A percentile compares a stretch with the other conserved stretches of the same genome.
These are phyloP conservation scores for Phlyctochytrium planicorne DNA, from an alignment of 192 early-diverging fungal genomes.

Conservation along the genomic window DNA sequence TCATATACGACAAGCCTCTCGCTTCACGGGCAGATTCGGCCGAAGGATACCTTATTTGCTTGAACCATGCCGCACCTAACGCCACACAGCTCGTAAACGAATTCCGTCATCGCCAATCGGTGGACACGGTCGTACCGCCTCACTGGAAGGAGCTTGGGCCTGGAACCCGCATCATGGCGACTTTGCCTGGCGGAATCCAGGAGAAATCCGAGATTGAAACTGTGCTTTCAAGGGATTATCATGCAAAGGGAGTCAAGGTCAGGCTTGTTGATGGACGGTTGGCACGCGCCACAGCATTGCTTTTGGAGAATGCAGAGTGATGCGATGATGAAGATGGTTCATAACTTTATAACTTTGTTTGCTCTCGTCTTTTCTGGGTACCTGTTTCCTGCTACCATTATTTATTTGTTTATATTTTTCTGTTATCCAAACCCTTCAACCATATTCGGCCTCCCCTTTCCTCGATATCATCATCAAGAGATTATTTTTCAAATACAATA, in stretches of 20 bases:
- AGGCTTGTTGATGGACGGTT: conserved; percentile 19
- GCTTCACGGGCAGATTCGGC: conserved; percentile 68
- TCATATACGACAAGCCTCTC: conserved; percentile 66
- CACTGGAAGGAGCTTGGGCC: conserved; percentile 19
- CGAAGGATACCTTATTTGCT: conserved; percentile 70
- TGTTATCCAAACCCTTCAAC: too few relatives aligned
- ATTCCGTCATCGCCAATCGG: background rate
- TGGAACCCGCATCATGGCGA: conserved; percentile 10
- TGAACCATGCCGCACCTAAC: conserved; percentile 13
- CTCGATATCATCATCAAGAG: too few relatives aligned
- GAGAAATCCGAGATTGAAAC: conserved; percentile 20
- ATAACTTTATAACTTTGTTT: too few relatives aligned
- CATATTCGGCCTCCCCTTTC: too few relatives aligned
- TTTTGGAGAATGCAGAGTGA: too few relatives aligned
- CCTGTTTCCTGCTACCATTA: too few relatives aligned
- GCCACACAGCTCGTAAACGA: conserved; percentile 8
- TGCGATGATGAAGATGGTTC: too few relatives aligned
- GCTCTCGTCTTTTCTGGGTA: too few relatives aligned
- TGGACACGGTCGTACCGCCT: background rate
- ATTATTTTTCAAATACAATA: too few relatives aligned
- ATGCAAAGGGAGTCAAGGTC: conserved; percentile 23
- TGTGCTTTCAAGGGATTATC: conserved; percentile 22
- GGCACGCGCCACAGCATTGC: conserved; percentile 10
- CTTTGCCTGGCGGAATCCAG: conserved; percentile 8
- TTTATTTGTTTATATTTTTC: too few relatives aligned